Conservation (phyloP, 2,329 filamentous ascomycete genomes). For the Hypoxylon sp. region DNA sequence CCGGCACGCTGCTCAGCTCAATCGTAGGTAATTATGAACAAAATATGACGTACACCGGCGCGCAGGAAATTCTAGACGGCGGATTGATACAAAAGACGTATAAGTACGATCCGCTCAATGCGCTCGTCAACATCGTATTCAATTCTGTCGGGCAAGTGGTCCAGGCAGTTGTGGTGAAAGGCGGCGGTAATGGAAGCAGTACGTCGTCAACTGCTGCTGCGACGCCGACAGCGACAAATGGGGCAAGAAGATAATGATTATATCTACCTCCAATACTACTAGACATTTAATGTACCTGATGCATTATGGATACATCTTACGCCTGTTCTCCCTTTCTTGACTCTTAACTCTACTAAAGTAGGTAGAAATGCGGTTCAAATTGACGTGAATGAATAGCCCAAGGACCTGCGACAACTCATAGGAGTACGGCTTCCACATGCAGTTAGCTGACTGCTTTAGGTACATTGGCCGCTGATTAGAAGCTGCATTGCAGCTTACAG, state of each 20-base stretch:
- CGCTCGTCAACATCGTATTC: conserved; percentile 66
- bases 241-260: not conserved
- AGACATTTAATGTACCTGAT: too few species aligned
- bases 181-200: conserved; percentile 37
- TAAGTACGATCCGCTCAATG: conserved; percentile 61
- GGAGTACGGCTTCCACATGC: too few species aligned
- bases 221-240: conserved; percentile 27
- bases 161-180: conserved; percentile 57
- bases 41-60: conserved; percentile 70
- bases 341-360: too few species aligned
- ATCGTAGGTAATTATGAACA: conserved; percentile 71
- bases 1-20: conserved; percentile 60
- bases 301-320: too few species aligned
- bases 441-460: too few species aligned
- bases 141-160: conserved; percentile 66
- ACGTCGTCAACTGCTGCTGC: conserved; percentile 25
- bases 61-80: conserved; percentile 54
- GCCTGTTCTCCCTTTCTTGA: too few species aligned
- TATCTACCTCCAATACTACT: not conserved
- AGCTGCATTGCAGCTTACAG: too few species aligned
- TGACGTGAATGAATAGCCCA: too few species aligned
- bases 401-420: too few species aligned
- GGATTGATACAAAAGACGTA: conserved; percentile 63
- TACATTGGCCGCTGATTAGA: too few species aligned
- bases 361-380: too few species aligned